Evolutionary conservation across 2,329 filamentous ascomycete species (phyloP).

Genomic region (Fusarium mundagurra): DNA sequence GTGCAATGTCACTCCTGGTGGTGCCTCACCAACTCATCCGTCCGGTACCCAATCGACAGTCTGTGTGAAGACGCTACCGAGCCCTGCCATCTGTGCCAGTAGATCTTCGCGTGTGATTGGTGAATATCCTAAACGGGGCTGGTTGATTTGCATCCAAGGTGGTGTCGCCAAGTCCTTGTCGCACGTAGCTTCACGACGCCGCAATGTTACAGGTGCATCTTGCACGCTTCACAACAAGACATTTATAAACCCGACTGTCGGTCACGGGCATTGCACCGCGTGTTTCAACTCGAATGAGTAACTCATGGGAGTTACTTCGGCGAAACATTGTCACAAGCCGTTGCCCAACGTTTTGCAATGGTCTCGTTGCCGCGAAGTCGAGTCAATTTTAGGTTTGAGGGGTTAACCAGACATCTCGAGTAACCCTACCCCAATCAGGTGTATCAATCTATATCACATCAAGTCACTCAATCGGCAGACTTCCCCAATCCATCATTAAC

Average conservation of each 20-base stretch:
- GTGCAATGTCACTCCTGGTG: slow-evolving; percentile 7
- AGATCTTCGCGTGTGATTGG: slow-evolving; percentile 25
- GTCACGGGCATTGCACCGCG: background rate
- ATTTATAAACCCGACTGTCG: background rate
- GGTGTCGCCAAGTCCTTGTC: slow-evolving; percentile 31
- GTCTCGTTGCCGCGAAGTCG: background rate
- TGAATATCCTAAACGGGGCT: background rate
- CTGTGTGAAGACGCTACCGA: slow-evolving; percentile 33
- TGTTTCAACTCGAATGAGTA: background rate
- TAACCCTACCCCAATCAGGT: background rate
- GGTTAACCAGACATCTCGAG: background rate
- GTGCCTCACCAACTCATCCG: slow-evolving; percentile 26
- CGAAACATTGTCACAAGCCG: background rate
- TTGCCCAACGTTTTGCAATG: background rate
- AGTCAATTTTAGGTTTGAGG: slow-evolving; percentile 31
- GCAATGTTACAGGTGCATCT: slow-evolving; percentile 11
- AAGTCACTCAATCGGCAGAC: background rate
- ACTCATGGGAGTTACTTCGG: background rate
- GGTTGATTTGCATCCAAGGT: slow-evolving; percentile 6
- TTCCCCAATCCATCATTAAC: background rate
- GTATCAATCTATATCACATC: slow-evolving; percentile 1
- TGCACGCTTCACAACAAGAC: background rate
- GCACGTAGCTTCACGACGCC: slow-evolving; percentile 35
- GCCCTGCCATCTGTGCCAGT: slow-evolving; percentile 4
- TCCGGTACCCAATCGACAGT: slow-evolving; percentile 29